Base-by-base conservation (phyloP, 345 rosid species). In the Brassica incana region DNA sequence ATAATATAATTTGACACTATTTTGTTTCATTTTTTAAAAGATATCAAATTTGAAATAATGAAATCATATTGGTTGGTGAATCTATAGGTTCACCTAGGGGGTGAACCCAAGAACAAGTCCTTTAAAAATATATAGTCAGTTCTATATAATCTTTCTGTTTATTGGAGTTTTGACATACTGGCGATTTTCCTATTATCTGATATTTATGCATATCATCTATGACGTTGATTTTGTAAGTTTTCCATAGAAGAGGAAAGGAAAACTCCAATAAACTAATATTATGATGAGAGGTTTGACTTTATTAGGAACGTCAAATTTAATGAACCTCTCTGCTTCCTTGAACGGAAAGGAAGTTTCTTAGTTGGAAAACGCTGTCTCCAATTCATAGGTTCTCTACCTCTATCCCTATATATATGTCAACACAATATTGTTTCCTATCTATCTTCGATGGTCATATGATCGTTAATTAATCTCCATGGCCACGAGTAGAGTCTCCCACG, bases 291-390 rank as follows among this genome's bases (percentile, higher is more conserved):
- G 84, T 86, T 86, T 90, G 95, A 88, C 89, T 77, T 45, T 79
- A 73, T 60, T 75, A 74, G 45, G 62, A 50, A 50, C 50, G 63
- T 15, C 70, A 80, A 69, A 80, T 77, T 83, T 70, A 85, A 86
- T 85, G 86, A 76, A n/a, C 65, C 74, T 50, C 72, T 79, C 63
- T 30, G 68, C 76, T 88, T 85, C 60, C 92, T 90, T 92, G 79
- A 90, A 87, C 91, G 88, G 77, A 85, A 90, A 90, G 94, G 86
- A 85, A 90, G 84, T 73, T 84, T 75, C 86, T 76, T 79, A 73
- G 88, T 77, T 67, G 72, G 71, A 80, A 75, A 75, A 35, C 64
- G 60, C 72, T 45, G 82, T 61, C 83, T 72, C 76, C 78, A 56
- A 72, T 73, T 84, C 62, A 68, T 70, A 70, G n/a, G 29, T 86